phyloP scores from a whole-genome alignment of 2,329 filamentous ascomycete genomes.

The Claviceps sp. region DNA sequence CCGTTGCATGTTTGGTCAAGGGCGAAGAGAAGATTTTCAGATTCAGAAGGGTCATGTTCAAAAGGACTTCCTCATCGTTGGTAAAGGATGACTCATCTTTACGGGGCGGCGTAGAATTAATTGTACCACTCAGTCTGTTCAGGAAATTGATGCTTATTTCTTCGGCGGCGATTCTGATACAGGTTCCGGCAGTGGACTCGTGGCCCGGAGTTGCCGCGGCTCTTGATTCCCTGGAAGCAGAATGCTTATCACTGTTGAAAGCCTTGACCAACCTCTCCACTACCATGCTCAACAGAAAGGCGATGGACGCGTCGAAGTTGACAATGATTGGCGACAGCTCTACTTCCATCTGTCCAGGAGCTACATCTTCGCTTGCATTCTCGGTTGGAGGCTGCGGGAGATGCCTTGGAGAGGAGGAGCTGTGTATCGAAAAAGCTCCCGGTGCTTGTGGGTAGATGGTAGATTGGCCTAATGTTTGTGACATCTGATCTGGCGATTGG shows the following conservation, averaged over 20 bases:
- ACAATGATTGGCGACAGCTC: constrained; percentile 37
- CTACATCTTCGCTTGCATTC: not conserved
- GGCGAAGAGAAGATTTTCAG: constrained; percentile 18
- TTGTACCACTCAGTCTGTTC: constrained; percentile 38
- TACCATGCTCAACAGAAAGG: constrained; percentile 39
- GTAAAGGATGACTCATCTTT: constrained; percentile 26
- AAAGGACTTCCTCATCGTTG: constrained; percentile 35
- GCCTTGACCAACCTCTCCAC: constrained; percentile 34
- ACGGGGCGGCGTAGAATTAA: constrained; percentile 34
- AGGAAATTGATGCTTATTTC: constrained; percentile 42
- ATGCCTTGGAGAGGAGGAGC: not conserved
- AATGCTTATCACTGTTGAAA: constrained; percentile 18
- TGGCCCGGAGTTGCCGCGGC: constrained; percentile 7
- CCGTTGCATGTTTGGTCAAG: not conserved
- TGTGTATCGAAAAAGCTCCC: constrained; percentile 43
- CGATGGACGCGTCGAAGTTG: constrained; percentile 43
- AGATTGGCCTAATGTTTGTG: constrained; percentile 18
- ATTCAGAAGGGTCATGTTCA: constrained; percentile 35
- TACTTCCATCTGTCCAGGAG: constrained; percentile 27
- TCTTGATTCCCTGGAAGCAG: constrained; percentile 3
- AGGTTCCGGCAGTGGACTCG: constrained; percentile 13
- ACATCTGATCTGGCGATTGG: constrained; percentile 15
- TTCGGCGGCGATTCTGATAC: constrained; percentile 32
- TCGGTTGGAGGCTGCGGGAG: not conserved
- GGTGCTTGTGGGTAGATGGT: constrained; percentile 40